Evolutionary conservation across 164 flowering plant genomes (phyloP).

Genomic region (Akebia trifoliata): DNA sequence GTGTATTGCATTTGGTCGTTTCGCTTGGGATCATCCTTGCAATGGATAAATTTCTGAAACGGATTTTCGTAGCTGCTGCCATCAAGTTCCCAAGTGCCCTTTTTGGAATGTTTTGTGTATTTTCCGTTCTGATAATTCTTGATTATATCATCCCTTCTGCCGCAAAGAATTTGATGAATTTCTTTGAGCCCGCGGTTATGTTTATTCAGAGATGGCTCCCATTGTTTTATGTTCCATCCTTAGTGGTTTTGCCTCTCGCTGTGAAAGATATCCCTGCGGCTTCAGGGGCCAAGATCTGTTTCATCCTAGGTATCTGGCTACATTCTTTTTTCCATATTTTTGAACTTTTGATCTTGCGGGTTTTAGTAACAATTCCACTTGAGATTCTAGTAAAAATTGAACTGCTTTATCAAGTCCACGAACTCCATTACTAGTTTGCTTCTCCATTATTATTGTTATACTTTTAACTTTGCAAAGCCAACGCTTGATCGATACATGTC

Average conservation of each 20-base stretch:
- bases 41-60: conserved; percentile 69
- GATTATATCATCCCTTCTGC: conserved; percentile 62
- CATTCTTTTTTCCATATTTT: too few species aligned
- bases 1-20: conserved; percentile 56
- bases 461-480: too few species aligned
- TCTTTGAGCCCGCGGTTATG: conserved; percentile 81
- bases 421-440: too few species aligned
- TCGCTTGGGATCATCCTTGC: conserved; percentile 87
- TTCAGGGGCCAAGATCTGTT: conserved; percentile 75
- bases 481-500: too few species aligned
- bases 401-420: too few species aligned
- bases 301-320: conserved; percentile 53
- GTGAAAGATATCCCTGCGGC: conserved; percentile 89
- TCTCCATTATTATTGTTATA: too few species aligned
- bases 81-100: conserved; percentile 94
- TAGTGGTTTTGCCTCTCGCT: conserved; percentile 88
- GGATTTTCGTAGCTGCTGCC: conserved; percentile 69
- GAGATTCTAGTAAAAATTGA: too few species aligned
- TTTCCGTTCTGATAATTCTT: conserved; percentile 57
- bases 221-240: conserved; percentile 84
- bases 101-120: conserved; percentile 94
- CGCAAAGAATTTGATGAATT: conserved; percentile 56
- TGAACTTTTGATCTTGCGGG: too few species aligned
- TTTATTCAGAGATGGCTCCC: conserved; percentile 98
- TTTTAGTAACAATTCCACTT: too few species aligned